A percentile compares a stretch with the other conserved stretches of the same genome.
These are phyloP conservation scores for Rhizopus stolonifer DNA, from an alignment of 371 early-diverging fungal genomes.

Conservation along the genomic window DNA sequence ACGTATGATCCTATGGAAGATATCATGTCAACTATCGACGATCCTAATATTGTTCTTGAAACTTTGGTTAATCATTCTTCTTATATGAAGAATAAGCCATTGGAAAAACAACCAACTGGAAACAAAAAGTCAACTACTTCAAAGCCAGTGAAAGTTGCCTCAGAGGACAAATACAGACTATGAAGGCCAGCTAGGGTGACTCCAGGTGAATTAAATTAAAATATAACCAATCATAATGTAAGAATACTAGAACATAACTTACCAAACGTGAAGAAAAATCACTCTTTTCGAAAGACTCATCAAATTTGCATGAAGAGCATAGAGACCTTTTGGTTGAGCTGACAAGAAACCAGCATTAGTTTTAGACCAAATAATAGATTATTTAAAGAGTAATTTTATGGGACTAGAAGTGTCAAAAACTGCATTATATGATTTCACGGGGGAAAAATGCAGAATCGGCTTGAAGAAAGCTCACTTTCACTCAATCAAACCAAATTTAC, in stretches of 20 bases:
- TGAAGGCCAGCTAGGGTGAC: not conserved
- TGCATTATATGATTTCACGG: constrained; percentile 6
- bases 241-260: constrained; percentile 7
- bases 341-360: constrained; percentile 16
- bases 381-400: constrained; percentile 9
- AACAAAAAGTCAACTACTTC: constrained; percentile 11
- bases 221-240: constrained; percentile 11
- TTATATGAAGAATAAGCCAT: constrained; percentile 17
- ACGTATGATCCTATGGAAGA: constrained; percentile 16
- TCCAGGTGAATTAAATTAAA: constrained; percentile 13
- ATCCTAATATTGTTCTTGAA: constrained; percentile 13
- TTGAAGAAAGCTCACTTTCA: constrained; percentile 7
- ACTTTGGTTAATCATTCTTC: constrained; percentile 15
- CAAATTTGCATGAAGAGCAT: constrained; percentile 11
- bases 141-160: constrained; percentile 1
- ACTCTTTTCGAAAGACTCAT: constrained; percentile 10
- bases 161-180: constrained; percentile 3
- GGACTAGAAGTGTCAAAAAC: constrained; percentile 1
- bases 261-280: constrained; percentile 7
- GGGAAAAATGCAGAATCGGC: constrained; percentile 7
- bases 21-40: constrained; percentile 19
- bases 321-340: constrained; percentile 11
- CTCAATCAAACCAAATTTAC: not conserved
- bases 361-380: constrained; percentile 15
- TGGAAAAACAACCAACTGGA: constrained; percentile 12